phyloP scores from a whole-genome alignment of 2,329 filamentous ascomycete species.

The Penicillium carneum region DNA sequence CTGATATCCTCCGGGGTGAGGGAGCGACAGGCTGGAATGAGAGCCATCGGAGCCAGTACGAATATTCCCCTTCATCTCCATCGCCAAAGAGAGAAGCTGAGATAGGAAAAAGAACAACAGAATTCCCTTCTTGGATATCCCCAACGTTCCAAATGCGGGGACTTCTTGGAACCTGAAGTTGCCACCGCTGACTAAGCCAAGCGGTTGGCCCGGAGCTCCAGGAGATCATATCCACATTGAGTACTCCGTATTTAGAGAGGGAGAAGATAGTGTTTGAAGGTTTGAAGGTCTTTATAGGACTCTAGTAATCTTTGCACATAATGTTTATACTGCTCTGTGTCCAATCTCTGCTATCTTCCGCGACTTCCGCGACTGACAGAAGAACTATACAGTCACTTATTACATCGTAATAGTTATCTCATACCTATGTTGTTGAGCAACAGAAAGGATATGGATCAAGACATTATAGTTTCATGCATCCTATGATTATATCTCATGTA shows the following conservation, averaged over 20 bases:
- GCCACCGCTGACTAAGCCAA: conserved; percentile 11
- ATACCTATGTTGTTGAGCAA: background rate
- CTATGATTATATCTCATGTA: background rate
- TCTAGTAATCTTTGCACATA: background rate
- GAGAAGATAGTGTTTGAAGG: background rate
- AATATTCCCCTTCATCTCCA: conserved; percentile 27
- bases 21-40: conserved; percentile 27
- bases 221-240: background rate
- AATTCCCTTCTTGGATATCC: conserved; percentile 13
- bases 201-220: no score
- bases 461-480: background rate
- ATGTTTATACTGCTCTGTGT: background rate
- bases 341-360: background rate
- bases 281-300: background rate
- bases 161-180: background rate
- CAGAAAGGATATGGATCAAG: background rate
- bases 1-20: conserved; percentile 13
- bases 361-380: no score
- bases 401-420: background rate
- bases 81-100: conserved; percentile 1
- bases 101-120: conserved; percentile 18
- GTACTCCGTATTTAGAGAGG: no score
- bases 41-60: conserved; percentile 12
- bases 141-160: no score
- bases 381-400: background rate